Conservation (phyloP, 164 flowering plant genomes). For the Vitis rupestris region DNA sequence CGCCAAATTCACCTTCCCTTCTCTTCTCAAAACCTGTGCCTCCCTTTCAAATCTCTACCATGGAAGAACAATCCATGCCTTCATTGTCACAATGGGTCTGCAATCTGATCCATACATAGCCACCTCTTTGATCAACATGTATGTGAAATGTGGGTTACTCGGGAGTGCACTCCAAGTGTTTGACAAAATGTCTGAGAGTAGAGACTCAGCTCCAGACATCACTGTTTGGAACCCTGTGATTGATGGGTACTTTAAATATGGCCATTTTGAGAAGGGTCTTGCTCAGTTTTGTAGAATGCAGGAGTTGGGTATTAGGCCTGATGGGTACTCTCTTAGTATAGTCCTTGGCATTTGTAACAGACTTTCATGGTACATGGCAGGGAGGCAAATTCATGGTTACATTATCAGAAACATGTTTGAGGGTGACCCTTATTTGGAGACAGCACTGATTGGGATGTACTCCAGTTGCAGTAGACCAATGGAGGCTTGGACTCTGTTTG, state of each 20-base stretch:
- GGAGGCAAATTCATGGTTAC: conserved; percentile 62
- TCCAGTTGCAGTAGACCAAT: conserved; percentile 23
- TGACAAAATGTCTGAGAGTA: conserved; percentile 28
- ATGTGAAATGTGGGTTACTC: conserved; percentile 56
- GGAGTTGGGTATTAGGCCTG: conserved; percentile 42
- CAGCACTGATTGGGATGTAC: conserved; percentile 59
- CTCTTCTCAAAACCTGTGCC: conserved; percentile 62
- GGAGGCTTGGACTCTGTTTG: conserved; percentile 44
- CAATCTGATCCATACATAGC: conserved; percentile 47
- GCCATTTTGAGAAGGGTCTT: conserved; percentile 34
- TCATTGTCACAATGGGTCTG: conserved; percentile 38
- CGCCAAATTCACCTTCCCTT: conserved; percentile 45
- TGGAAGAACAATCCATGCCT: conserved; percentile 48
- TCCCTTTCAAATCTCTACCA: conserved; percentile 27
- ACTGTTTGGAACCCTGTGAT: conserved; percentile 65
- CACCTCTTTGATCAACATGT: conserved; percentile 52
- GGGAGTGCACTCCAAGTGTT: conserved; percentile 50
- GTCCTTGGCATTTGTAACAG: conserved; percentile 35
- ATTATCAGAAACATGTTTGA: conserved; percentile 29
- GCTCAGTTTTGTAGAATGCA: conserved; percentile 49
- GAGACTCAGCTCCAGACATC: conserved; percentile 30
- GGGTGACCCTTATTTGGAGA: conserved; percentile 47
- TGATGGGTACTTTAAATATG: conserved; percentile 50
- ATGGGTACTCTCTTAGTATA: conserved; percentile 53
- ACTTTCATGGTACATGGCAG: conserved; percentile 14